Conservation (phyloP, 495 filamentous ascomycete species). For the Symbiotaphrina buchneri region DNA sequence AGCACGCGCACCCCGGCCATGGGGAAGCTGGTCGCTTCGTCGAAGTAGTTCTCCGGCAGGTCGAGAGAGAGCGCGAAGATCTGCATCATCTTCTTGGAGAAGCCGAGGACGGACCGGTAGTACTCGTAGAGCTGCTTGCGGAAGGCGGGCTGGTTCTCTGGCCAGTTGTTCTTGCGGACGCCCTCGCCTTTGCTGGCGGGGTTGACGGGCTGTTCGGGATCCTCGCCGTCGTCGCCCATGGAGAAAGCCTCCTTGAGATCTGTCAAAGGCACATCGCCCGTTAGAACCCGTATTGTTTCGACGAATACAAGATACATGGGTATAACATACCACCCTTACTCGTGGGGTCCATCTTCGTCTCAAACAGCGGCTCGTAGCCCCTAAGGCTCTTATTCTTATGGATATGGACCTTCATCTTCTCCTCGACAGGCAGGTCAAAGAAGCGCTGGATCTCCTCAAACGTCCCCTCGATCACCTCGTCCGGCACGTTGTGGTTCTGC, state of each 20-base stretch:
- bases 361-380: constrained; percentile 14
- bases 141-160: constrained; percentile 9
- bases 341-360: constrained; percentile 8
- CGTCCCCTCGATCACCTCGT: too few species aligned
- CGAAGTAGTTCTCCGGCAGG: constrained; percentile 10
- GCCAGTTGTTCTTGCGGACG: constrained; percentile 5
- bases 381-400: constrained; percentile 8
- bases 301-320: too few species aligned
- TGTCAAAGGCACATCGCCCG: too few species aligned
- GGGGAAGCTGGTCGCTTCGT: constrained; percentile 8
- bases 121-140: constrained; percentile 8
- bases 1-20: constrained; percentile 12
- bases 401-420: constrained; percentile 12
- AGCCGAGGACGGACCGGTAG: constrained; percentile 6
- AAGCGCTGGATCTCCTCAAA: too few species aligned
- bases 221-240: constrained; percentile 10
- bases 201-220: constrained; percentile 4
- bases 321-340: constrained; percentile 15
- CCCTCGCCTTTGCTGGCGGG: constrained; percentile 3
- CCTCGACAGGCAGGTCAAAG: constrained; percentile 12
- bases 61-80: constrained; percentile 10
- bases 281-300: too few species aligned
- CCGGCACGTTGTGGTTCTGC: too few species aligned
- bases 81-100: constrained; percentile 7
- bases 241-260: constrained; percentile 10